Base-by-base conservation (phyloP, 129 eudicot species). In the Escallonia rubra region DNA sequence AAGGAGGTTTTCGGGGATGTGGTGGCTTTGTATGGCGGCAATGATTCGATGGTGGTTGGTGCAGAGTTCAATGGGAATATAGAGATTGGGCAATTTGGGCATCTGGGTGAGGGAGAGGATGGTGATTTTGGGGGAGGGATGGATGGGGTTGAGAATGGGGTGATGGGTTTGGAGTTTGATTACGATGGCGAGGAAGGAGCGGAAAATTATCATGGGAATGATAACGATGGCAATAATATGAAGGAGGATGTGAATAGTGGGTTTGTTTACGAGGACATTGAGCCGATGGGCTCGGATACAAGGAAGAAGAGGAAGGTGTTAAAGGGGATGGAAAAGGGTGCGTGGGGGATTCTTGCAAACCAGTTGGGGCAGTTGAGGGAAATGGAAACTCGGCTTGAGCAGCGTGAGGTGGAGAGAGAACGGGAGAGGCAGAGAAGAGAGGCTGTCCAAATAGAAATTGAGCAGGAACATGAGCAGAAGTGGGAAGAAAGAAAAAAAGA, bases 1-100 rank as follows among this genome's bases (percentile, higher is more conserved):
- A 92, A 92, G 63, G 90, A 92, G 69, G 91, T 92, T 8, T 92
- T 92, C 75, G 98, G 98, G 23, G 98, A 92, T 72, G 89, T 82
- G 50, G 67, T 84, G 0, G 67, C 78, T 59, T 78, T 79, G 40
- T 86, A 72, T 73, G 58, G 64, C 47, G 51, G 80, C 16, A 79
- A 63, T 66, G 86, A 79, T 23, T 49, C 62, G 12, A 23, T 73
- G 57, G 72, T 61, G 41, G 81, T 61, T 10, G 67, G 59, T 55
- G 84, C 65, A 6, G 79, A 82, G 10, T 76, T 68, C 48, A 81
- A 79, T 60, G 80, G 82, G 42, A 68, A 63, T 70, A 75, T 87
- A 64, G 97, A 81, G 57, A 71, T 76, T 48, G 78, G 23, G 54
- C 79, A 74, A 66, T 90, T 84, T 74, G 95, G 83, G 83, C 81